phyloP scores from a whole-genome alignment of 2,329 filamentous ascomycete genomes.

The Endocalyx cinctus region DNA sequence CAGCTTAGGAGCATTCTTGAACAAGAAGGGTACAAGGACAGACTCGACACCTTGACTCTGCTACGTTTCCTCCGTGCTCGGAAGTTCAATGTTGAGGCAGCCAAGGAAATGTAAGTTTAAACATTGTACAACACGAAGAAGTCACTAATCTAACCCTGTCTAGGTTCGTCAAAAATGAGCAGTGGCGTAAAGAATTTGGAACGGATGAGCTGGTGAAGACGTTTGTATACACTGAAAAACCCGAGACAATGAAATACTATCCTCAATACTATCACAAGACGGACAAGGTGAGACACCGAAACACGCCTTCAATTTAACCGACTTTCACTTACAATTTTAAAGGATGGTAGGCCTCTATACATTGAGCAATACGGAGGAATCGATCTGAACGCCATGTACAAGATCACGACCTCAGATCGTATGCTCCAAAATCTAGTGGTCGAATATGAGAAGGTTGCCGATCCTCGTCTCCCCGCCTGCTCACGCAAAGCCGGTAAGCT shows the following conservation, averaged over 20 bases:
- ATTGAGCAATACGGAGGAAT: constrained; percentile 95
- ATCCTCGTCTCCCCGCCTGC: constrained; percentile 90
- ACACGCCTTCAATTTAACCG: too few species aligned
- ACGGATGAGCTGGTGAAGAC: too few species aligned
- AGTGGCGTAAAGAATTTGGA: too few species aligned
- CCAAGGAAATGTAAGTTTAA: constrained; percentile 89
- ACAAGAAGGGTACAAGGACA: constrained; percentile 72
- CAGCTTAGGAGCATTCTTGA: constrained; percentile 85
- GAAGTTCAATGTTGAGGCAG: constrained; percentile 82
- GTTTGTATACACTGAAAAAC: too few species aligned
- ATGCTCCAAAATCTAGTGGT: constrained; percentile 96
- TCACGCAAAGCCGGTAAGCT: constrained; percentile 86
- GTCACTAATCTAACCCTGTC: too few species aligned
- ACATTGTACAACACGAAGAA: too few species aligned
- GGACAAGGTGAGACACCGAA: constrained; percentile 62
- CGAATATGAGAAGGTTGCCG: constrained; percentile 94
- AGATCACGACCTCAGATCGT: constrained; percentile 78
- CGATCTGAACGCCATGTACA: constrained; percentile 80
- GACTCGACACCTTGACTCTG: constrained; percentile 88
- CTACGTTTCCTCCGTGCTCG: constrained; percentile 88
- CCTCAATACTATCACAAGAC: constrained; percentile 99
- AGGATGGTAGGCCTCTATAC: constrained; percentile 96
- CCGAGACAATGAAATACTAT: too few species aligned
- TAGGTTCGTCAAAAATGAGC: too few species aligned
- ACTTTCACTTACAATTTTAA: too few species aligned